Conservation (phyloP, 352 stramenopile genomes). For the Phytophthora pseudosyringae region DNA sequence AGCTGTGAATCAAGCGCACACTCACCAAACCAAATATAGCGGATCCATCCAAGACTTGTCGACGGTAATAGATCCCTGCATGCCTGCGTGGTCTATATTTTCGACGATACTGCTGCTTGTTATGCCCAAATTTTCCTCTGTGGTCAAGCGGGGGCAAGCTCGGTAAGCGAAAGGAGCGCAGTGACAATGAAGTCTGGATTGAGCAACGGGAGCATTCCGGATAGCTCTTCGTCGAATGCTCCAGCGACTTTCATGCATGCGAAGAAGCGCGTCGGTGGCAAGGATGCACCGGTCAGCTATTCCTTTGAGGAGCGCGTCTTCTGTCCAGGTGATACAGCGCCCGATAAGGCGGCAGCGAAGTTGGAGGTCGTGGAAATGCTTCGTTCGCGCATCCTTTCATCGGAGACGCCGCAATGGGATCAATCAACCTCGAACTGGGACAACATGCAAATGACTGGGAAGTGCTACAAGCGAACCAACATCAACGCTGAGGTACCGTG, state of each 20-base stretch:
- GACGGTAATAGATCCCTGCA: slow-evolving; percentile 40
- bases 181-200: slow-evolving; percentile 12
- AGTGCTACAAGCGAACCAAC: slow-evolving; percentile 81
- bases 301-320: slow-evolving; percentile 80
- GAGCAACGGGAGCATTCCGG: neutral
- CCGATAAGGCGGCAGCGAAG: slow-evolving; percentile 65
- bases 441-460: slow-evolving; percentile 74
- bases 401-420: slow-evolving; percentile 67
- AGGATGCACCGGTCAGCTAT: slow-evolving; percentile 70
- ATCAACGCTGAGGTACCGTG: slow-evolving; percentile 70
- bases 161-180: neutral
- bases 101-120: slow-evolving; percentile 3
- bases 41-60: slow-evolving; percentile 19
- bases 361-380: slow-evolving; percentile 65
- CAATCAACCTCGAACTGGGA: slow-evolving; percentile 72
- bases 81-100: slow-evolving; percentile 18
- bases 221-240: neutral
- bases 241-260: slow-evolving; percentile 36
- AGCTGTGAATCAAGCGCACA: neutral
- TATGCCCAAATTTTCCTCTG: neutral
- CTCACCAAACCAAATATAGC: slow-evolving; percentile 28
- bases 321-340: slow-evolving; percentile 59
- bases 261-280: slow-evolving; percentile 73
- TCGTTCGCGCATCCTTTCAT: slow-evolving; percentile 63
- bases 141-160: neutral